Percentiles rank a stretch among this genome's conserved stretches.
phyloP scores from a whole-genome alignment of 1,284 basidiomycete genomes.

The Rhizoctonia solani region DNA sequence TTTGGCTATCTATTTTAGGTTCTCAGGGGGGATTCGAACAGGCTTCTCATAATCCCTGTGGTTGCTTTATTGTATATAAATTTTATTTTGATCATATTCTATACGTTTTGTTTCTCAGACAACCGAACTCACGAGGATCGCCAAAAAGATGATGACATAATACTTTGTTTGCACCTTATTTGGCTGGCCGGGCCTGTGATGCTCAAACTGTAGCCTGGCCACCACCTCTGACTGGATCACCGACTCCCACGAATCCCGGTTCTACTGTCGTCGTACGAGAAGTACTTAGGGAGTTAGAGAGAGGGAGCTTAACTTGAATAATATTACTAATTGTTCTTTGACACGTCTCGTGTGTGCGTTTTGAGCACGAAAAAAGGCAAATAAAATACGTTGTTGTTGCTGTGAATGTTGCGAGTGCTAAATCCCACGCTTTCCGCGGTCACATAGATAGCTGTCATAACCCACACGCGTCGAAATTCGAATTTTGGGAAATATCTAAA shows the following conservation, averaged over 20 bases:
- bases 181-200: slow-evolving; percentile 23
- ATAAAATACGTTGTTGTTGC: slow-evolving; percentile 17
- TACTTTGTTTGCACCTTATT: slow-evolving; percentile 26
- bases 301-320: not conserved
- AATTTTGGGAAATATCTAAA: not conserved
- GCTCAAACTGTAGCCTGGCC: slow-evolving; percentile 25
- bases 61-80: not conserved
- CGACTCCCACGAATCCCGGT: slow-evolving; percentile 24
- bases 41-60: not conserved
- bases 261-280: not conserved
- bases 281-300: not conserved
- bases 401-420: slow-evolving; percentile 13
- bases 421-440: slow-evolving; percentile 4
- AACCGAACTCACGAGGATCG: not conserved
- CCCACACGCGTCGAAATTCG: not conserved
- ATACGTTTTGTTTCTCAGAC: not conserved
- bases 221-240: slow-evolving; percentile 18
- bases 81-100: not conserved
- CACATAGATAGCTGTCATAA: not conserved
- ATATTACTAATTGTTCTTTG: slow-evolving; percentile 4
- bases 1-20: not conserved
- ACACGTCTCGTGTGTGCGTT: slow-evolving; percentile 29
- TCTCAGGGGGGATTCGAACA: no score
- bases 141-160: slow-evolving; percentile 20
- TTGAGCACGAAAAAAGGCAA: slow-evolving; percentile 26